These are phyloP conservation scores for Hyphodiscus hymeniophilus DNA, from an alignment of 495 filamentous ascomycete species.

Conservation along the genomic window DNA sequence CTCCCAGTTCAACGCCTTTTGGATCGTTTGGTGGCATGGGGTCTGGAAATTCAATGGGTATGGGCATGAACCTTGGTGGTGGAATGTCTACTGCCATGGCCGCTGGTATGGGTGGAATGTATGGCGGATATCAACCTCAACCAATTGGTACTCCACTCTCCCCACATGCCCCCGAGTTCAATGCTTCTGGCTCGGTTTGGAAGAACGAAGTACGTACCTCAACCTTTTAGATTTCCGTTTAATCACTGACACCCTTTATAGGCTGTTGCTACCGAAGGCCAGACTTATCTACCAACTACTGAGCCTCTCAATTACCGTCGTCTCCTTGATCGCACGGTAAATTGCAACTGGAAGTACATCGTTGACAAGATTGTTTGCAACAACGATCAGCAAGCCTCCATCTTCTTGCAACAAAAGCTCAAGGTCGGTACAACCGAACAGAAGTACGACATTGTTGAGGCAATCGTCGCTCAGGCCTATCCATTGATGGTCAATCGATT, in stretches of 20 bases:
- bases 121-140: constrained; percentile 52
- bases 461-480: constrained; percentile 93
- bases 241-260: constrained; percentile 23
- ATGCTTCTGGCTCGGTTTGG: constrained; percentile 32
- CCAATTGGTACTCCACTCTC: constrained; percentile 76
- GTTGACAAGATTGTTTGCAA: constrained; percentile 99
- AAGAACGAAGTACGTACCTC: constrained; percentile 42
- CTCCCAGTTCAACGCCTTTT: constrained; percentile 24
- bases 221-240: not conserved
- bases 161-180: constrained; percentile 78
- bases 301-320: constrained; percentile 98
- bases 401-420: constrained; percentile 97
- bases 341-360: constrained; percentile 98
- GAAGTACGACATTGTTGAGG: constrained; percentile 93
- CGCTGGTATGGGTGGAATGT: constrained; percentile 27
- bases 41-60: constrained; percentile 26
- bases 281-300: constrained; percentile 75
- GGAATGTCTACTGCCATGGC: constrained; percentile 20
- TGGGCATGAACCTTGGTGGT: constrained; percentile 19
- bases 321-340: constrained; percentile 90
- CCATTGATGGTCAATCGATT: constrained; percentile 95
- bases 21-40: constrained; percentile 18
- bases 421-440: constrained; percentile 94
- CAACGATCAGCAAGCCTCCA: constrained; percentile 97
- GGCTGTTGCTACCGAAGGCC: constrained; percentile 45